Percentiles rank a stretch among this genome's conserved stretches.
phyloP scores from a whole-genome alignment of 1,284 basidiomycete species.

The Ceratobasidium sp. region DNA sequence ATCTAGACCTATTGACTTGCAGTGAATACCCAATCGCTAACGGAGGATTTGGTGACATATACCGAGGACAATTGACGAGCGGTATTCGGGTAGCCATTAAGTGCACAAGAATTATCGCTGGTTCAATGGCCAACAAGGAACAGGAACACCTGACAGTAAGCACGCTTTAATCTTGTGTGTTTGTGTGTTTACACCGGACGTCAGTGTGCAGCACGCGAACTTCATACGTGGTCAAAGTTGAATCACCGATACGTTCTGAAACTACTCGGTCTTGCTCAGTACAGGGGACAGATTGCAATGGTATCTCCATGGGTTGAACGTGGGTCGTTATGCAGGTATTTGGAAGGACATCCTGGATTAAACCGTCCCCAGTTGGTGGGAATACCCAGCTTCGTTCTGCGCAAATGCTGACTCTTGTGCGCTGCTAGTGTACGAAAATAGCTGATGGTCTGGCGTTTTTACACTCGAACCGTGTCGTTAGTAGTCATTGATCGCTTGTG shows the following conservation, averaged over 20 bases:
- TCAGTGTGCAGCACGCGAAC: slow-evolving; percentile 19
- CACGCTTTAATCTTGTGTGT: neutral
- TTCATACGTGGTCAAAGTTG: slow-evolving; percentile 22
- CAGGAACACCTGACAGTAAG: slow-evolving; percentile 1
- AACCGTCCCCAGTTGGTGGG: slow-evolving; percentile 8
- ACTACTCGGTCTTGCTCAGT: slow-evolving; percentile 7
- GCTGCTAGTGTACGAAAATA: neutral
- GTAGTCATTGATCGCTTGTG: neutral
- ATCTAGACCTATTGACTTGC: neutral
- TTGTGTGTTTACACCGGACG: neutral
- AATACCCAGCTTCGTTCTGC: neutral
- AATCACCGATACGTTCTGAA: slow-evolving; percentile 12
- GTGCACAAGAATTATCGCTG: neutral
- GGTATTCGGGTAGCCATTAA: slow-evolving; percentile 14
- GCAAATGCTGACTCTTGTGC: too few relatives aligned
- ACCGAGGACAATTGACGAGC: neutral
- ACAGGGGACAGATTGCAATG: slow-evolving; percentile 7
- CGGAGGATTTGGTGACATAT: slow-evolving; percentile 12
- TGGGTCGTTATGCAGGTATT: neutral
- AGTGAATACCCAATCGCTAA: slow-evolving; percentile 1
- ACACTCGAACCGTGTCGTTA: neutral
- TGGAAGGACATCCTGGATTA: neutral
- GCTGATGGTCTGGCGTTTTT: slow-evolving; percentile 6
- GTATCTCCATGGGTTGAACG: slow-evolving; percentile 14
- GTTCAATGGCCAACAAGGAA: neutral